Percentiles rank a stretch among this genome's conserved stretches.
Conservation (phyloP, 2,329 filamentous ascomycete genomes). For the Monilinia polystroma region DNA sequence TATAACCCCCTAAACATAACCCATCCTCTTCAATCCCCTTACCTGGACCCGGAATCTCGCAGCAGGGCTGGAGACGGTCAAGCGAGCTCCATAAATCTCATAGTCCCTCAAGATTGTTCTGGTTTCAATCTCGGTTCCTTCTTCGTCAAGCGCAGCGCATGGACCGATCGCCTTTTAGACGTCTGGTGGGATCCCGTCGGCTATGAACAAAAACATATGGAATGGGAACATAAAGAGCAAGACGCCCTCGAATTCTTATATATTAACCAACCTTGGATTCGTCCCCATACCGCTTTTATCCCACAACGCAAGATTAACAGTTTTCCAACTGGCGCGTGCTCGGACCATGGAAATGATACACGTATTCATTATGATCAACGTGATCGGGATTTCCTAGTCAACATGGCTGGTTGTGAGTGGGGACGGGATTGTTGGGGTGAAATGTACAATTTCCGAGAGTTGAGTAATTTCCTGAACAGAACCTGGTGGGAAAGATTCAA, state of each 20-base stretch:
- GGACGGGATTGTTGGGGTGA: slow-evolving; percentile 96
- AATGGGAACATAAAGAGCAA: slow-evolving; percentile 99
- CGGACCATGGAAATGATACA: slow-evolving; percentile 70
- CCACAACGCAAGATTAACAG: slow-evolving; percentile 92
- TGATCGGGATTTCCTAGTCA: slow-evolving; percentile 90
- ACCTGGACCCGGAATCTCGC: slow-evolving; percentile 72
- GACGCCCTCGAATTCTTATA: slow-evolving; percentile 94
- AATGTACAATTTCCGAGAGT: slow-evolving; percentile 91
- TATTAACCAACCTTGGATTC: slow-evolving; percentile 85
- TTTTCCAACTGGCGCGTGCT: slow-evolving; percentile 88
- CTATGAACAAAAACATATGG: slow-evolving; percentile 98
- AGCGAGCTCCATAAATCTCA: slow-evolving; percentile 75
- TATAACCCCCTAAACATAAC: slow-evolving; percentile 94
- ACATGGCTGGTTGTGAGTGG: slow-evolving; percentile 98
- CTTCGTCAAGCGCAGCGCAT: slow-evolving; percentile 80
- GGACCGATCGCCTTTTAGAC: slow-evolving; percentile 89
- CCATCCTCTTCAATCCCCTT: slow-evolving; percentile 72
- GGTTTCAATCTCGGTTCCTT: slow-evolving; percentile 98
- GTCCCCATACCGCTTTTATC: slow-evolving; percentile 83
- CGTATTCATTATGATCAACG: slow-evolving; percentile 81
- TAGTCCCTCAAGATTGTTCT: slow-evolving; percentile 89
- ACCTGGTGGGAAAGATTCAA: slow-evolving; percentile 76
- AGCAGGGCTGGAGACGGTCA: slow-evolving; percentile 77
- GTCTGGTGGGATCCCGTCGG: slow-evolving; percentile 98
- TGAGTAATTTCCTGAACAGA: slow-evolving; percentile 87